Base-by-base conservation (phyloP, 495 filamentous ascomycete genomes). In the Chaetomidium leptoderma region DNA sequence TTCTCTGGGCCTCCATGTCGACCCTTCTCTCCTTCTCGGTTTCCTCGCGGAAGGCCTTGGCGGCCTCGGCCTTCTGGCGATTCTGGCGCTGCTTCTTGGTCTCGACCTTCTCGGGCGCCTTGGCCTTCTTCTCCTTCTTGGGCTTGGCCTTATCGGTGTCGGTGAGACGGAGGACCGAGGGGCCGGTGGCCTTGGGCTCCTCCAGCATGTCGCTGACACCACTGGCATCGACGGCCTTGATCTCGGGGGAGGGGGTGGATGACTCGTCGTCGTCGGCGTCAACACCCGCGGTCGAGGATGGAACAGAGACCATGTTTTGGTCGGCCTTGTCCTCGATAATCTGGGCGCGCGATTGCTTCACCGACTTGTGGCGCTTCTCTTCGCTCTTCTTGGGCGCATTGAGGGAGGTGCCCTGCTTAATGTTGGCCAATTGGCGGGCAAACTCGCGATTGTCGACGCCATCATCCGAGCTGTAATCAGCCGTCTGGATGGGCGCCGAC, bases 21-120 rank as follows among this genome's bases (percentile, higher is more conserved):
- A 78, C 77, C 65, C 86, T 81, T 63, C 91, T 82, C 65, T 88
- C 76, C 61, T 83, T 80, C 74, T 96, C 91, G 2, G 84, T 81
- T 57, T 85, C 83, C 71, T 88, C 86, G 26, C 89, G 85, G 45
- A 80, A 72, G 42, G 78, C 72, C 77, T 89, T 89, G 53, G 81
- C 80, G 40, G 81, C 83, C 73, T 95, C 90, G 49, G 80, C 83
- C 81, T 92, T 96, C 70, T 84, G 78, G 35, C 83, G 81, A 73
- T 93, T 89, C 76, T 93, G 89, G 48, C 91, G 84, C 74, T 92
- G 88, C 79, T 95, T 96, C 85, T 96, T 95, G 26, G 85, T 88
- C 74, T 92, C 87, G 13, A 77, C 79, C 50, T 72, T 70, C 57
- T 84, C 77, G 17, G 71, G 61, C 46, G 72, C 65, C 66, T 81